Base-by-base conservation (phyloP, 139 green algal genomes). In the Microglena sp. region DNA sequence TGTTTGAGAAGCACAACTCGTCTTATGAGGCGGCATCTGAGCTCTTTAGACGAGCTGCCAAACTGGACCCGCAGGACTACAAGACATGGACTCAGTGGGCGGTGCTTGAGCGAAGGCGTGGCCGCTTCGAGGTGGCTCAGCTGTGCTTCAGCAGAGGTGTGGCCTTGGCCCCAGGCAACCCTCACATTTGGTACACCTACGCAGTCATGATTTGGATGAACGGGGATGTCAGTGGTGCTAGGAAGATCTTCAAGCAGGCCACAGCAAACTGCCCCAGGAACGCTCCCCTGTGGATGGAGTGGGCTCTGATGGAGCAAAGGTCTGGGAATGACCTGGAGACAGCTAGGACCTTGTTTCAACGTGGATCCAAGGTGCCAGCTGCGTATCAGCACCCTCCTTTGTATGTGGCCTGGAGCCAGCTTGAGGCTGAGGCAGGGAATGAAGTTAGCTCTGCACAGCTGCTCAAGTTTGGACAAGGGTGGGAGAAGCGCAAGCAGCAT, bases 241-340 rank as follows among this genome's bases (percentile, higher is more conserved):
- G 84, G 2, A 33, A 62, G 4, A 53, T 89, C 46, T 83, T 87
- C 60, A 30, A 55, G 0, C 55, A 70, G 18, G 84, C 71, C 1
- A 79, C 72, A 1, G 28, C 32, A 7, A 18, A 45, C 24, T 87
- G 82, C 71, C 84, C 84, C 2, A 63, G 58, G 31, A 65, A 76
- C 64, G 70, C 79, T 22, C 83, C 82, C 43, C 66, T 92, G 59
- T 74, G 76, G 63, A 80, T 92, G 85, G 86, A 92, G 60, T 92
- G 85, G 85, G 83, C 85, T 5, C 53, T 90, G 44, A 56, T 85
- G 58, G 82, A 92, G 69, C 72, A n/a, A n/a, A n/a, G 68, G 68
- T 55, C 60, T n/a, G 56, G 27, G 24, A 79, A 73, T 0, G 55
- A 83, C 22, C 4, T 28, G 30, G 35, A 73, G 8, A 50, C 36